Base-by-base conservation (phyloP, 2,329 filamentous ascomycete species). In the Septoria petroselini region DNA sequence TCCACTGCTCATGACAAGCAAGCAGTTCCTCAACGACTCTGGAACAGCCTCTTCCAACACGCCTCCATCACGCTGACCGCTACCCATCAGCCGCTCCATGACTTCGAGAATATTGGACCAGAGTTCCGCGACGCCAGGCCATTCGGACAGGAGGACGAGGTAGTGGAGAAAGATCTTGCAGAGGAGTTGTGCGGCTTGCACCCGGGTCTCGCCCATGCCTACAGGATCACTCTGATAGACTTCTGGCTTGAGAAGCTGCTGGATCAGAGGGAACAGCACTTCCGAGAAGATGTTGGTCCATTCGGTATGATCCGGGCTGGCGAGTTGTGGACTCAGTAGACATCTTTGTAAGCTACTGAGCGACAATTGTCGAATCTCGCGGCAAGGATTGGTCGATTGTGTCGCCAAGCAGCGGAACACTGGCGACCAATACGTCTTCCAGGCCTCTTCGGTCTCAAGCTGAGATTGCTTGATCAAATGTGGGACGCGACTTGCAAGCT, bases 131-230 rank as follows among this genome's bases (percentile, higher is more conserved):
- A 97, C 89, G 15, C 88, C 89, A 17, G 91, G 86, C 81, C 88
- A 91, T 59, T 89, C 84, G 3, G 85, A 86, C 21, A 96, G 77
- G 30, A 91, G 75, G 2, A 91, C 88, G 2, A 97, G 77, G 68
- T 96, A 97, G 67, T 95, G 91, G 53, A 98, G 71, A 71, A 96
- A 98, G 2, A 96, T 91, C 69, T 94, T 96, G 75, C 88, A 95
- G 11, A 98, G 78, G 41, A 98, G 75, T 7, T 88, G 95, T 1
- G 91, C 88, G 1, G 88, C 88, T 64, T 96, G 88, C 0, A 97
- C 88, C 35, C 93, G 80, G 43, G 93, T 97, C 70, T 97, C 91
- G 58, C 87, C 87, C 93, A 98, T 98, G 30, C 93, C 93, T 29
- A 86, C 76, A 1, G 88, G 86, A 66, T 98, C 93, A 1, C 86